Base-by-base conservation (phyloP, 306 rosid genomes). In the Trichosanthes truncata region DNA sequence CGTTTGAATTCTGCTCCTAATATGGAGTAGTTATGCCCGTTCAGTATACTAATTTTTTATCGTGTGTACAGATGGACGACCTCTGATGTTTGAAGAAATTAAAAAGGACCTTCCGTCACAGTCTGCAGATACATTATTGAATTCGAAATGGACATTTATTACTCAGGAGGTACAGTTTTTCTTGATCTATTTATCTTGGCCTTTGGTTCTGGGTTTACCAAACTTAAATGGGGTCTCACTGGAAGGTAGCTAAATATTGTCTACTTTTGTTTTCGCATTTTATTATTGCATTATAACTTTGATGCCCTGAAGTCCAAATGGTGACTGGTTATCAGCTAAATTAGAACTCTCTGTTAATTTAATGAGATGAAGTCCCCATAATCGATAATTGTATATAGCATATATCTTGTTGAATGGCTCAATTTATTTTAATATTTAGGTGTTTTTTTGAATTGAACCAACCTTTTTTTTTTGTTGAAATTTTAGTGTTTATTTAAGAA, bases 81-180 rank as follows among this genome's bases (percentile, higher is more conserved):
- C 86, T 36, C 59, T 92, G 87, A 67, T 67, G 7, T 43, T 87
- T 52, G 85, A 85, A 41, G 96, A 91, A 84, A 87, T 91, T 53
- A 86, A 89, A 83, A 87, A 84, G 56, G 85, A 82, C 83, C 89
- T 94, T 15, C 96, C 98, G 60, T 86, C 81, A 26, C 81, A 86
- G 81, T 85, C 96, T 74, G 63, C 84, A 40, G 89, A 89, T 81
- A 74, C 85, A 52, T 84, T 75, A 14, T 82, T 85, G 80, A 94
- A 87, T 86, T 88, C 97, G 20, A 92, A 92, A 84, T 94, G 97
- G 98, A 91, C 94, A 63, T 94, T 92, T 81, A 85, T 92, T 56
- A 92, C 97, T 61, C 93, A 83, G 7, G 97, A 94, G 89, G 97
- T 92, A 82, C 36, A 41, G 5, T 26, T 43, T 71, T 21, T 23